A percentile compares a stretch with the other conserved stretches of the same genome.
phyloP scores from a whole-genome alignment of 2,329 filamentous ascomycete species.

The Talaromyces sp. region DNA sequence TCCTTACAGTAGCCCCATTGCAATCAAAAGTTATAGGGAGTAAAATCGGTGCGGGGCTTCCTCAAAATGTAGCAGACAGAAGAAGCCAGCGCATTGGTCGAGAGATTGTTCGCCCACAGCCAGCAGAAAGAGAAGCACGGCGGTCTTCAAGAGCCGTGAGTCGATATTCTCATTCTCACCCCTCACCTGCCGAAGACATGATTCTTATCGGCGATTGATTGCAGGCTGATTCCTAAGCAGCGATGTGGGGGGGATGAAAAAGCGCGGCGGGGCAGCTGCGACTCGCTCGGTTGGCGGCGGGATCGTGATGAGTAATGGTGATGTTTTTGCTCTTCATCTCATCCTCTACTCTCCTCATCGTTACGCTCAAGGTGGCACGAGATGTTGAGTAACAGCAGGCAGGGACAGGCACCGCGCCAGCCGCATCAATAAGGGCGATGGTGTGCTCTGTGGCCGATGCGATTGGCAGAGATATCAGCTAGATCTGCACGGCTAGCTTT shows the following conservation, averaged over 20 bases:
- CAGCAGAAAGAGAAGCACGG: background rate
- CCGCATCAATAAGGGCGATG: background rate
- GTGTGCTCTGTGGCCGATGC: background rate
- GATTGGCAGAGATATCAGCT: background rate
- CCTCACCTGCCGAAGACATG: background rate
- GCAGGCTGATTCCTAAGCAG: slow-evolving; percentile 7
- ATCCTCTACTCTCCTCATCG: background rate
- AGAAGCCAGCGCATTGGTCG: background rate
- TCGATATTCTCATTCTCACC: background rate
- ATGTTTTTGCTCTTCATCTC: background rate
- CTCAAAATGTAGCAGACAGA: background rate
- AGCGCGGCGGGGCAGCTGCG: slow-evolving; percentile 7
- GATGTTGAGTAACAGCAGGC: background rate
- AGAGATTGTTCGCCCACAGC: background rate
- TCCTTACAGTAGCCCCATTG: slow-evolving; percentile 34
- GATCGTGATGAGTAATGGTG: slow-evolving; percentile 1
- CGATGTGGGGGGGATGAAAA: slow-evolving; percentile 6
- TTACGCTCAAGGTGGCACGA: background rate
- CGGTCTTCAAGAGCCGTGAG: background rate
- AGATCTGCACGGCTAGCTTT: background rate
- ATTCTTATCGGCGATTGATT: background rate
- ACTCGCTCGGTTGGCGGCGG: background rate
- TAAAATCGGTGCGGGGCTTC: background rate
- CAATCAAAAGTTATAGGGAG: slow-evolving; percentile 1
- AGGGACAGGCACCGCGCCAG: background rate